These are phyloP conservation scores for Fraxinus excelsior DNA, from an alignment of 257 asterid species.

Conservation along the genomic window DNA sequence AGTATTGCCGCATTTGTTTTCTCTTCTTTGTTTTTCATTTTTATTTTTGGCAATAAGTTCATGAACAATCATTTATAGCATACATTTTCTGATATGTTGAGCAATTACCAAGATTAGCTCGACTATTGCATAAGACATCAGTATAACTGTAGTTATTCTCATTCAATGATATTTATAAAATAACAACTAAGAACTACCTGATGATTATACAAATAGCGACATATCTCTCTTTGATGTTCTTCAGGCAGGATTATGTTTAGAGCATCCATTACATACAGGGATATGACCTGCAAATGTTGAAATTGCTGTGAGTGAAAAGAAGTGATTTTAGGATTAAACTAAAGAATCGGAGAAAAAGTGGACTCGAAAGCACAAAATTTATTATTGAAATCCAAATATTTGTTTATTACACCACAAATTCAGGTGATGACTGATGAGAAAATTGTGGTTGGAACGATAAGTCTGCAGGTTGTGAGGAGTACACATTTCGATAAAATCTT, in stretches of 20 bases:
- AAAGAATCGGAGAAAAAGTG: not conserved
- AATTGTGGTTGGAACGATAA: not conserved
- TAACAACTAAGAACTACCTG: constrained; percentile 39
- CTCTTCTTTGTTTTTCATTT: not conserved
- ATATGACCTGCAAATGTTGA: constrained; percentile 45
- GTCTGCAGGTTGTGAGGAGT: not conserved
- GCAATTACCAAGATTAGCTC: not conserved
- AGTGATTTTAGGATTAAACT: not conserved
- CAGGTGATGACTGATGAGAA: not conserved
- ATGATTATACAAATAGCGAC: constrained; percentile 66
- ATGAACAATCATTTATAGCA: not conserved
- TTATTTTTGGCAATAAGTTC: not conserved
- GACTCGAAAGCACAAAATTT: not conserved
- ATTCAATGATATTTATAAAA: not conserved
- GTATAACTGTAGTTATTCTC: not conserved
- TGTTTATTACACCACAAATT: not conserved
- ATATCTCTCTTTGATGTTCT: constrained; percentile 60
- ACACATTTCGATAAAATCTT: not conserved
- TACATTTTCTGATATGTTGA: not conserved
- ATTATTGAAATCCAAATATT: not conserved
- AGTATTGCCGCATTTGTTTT: not conserved
- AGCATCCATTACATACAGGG: constrained; percentile 50
- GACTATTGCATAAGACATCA: not conserved
- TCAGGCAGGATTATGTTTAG: constrained; percentile 39
- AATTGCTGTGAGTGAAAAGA: not conserved